Conservation (phyloP, 768 basidiomycete species). For the Lactarius akahatsu region DNA sequence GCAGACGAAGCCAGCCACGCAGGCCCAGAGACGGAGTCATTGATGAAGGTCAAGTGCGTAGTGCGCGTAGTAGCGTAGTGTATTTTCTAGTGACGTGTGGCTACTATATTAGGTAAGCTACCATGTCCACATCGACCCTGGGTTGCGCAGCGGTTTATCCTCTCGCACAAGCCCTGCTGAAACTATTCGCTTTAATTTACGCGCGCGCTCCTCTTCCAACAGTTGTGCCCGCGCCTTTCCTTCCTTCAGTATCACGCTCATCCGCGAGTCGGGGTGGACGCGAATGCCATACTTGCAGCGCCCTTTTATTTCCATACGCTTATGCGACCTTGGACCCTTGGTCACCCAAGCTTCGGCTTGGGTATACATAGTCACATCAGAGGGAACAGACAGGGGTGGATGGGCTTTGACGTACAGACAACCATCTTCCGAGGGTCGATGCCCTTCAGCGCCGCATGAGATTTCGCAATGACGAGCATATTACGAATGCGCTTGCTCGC, state of each 20-base stretch:
- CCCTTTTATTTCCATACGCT: conserved; percentile 77
- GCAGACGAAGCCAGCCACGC: conserved; percentile 45
- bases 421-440: conserved; percentile 70
- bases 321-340: conserved; percentile 66
- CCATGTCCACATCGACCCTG: conserved; percentile 75
- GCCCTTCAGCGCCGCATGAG: conserved; percentile 79
- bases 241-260: conserved; percentile 76
- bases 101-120: conserved; percentile 39
- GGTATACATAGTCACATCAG: not conserved
- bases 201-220: conserved; percentile 57
- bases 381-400: conserved; percentile 6
- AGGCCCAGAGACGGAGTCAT: conserved; percentile 45
- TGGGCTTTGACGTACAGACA: conserved; percentile 60
- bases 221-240: conserved; percentile 75
- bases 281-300: conserved; percentile 79
- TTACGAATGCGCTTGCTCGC: conserved; percentile 83
- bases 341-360: conserved; percentile 93
- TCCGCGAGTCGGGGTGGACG: conserved; percentile 68
- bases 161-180: conserved; percentile 80
- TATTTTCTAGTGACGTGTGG: conserved; percentile 1
- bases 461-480: conserved; percentile 82
- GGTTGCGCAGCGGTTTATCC: conserved; percentile 74
- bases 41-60: not conserved
- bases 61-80: rapidly evolving
- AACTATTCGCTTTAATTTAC: conserved; percentile 72